These are phyloP conservation scores for Cercospora beticola DNA, from an alignment of 2,329 filamentous ascomycete genomes.

Conservation along the genomic window DNA sequence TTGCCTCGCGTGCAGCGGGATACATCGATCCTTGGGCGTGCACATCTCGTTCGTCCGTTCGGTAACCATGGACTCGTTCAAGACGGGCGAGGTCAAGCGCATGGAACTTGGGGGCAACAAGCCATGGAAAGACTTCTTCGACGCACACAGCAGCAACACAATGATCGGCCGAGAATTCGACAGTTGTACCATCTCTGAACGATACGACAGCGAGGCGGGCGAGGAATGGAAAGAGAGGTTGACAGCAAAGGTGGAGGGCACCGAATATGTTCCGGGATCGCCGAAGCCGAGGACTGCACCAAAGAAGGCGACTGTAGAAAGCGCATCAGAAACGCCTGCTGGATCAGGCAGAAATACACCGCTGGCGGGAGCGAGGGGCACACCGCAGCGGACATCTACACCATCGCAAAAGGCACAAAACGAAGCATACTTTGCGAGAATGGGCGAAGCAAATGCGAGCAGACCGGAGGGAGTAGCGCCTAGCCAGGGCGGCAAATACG, in stretches of 20 bases:
- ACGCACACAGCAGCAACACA: constrained; percentile 52
- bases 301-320: constrained; percentile 30
- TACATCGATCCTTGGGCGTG: constrained; percentile 90
- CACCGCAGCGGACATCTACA: constrained; percentile 28
- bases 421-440: constrained; percentile 84
- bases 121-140: constrained; percentile 83
- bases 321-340: constrained; percentile 24
- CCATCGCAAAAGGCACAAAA: constrained; percentile 60
- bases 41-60: constrained; percentile 98
- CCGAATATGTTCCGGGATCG: constrained; percentile 69
- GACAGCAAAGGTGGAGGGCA: constrained; percentile 81
- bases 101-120: constrained; percentile 93
- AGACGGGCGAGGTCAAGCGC: constrained; percentile 83
- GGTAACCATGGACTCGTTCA: constrained; percentile 99
- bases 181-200: constrained; percentile 82
- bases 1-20: constrained; percentile 91
- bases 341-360: constrained; percentile 32
- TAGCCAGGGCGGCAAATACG: constrained; percentile 88
- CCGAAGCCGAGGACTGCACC: constrained; percentile 22
- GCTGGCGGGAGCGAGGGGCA: constrained; percentile 20
- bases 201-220: constrained; percentile 84
- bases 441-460: constrained; percentile 79
- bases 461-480: constrained; percentile 74
- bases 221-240: constrained; percentile 95
- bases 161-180: constrained; percentile 64